phyloP scores from a whole-genome alignment of 305 asterid genomes.

The Fraxinus velutina region DNA sequence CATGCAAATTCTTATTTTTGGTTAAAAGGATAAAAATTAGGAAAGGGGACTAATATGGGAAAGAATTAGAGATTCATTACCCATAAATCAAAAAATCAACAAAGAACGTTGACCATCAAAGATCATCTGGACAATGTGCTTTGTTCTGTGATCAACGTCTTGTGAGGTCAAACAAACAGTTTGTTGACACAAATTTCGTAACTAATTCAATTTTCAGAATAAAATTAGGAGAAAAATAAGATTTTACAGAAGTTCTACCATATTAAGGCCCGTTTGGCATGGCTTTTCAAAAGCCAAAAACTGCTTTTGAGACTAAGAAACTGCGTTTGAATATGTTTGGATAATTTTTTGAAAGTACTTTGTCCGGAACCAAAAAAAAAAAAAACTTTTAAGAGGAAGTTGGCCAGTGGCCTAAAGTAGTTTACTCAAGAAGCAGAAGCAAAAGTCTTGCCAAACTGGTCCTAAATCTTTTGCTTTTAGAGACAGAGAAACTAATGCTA shows the following conservation, averaged over 20 bases:
- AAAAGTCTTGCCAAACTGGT: not conserved
- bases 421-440: not conserved
- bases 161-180: not conserved
- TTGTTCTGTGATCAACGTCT: not conserved
- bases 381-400: not conserved
- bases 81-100: not conserved
- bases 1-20: not conserved
- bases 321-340: not conserved
- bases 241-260: not conserved
- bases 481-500: not conserved
- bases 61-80: conserved; percentile 1
- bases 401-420: not conserved
- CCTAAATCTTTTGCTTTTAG: not conserved
- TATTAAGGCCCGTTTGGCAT: not conserved
- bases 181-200: not conserved
- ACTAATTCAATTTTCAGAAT: not conserved
- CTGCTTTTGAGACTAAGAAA: not conserved
- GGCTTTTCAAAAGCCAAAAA: not conserved
- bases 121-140: not conserved
- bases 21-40: not conserved
- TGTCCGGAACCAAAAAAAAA: not conserved
- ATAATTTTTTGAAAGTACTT: not conserved
- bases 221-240: not conserved
- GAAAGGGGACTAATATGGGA: not conserved
- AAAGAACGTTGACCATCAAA: not conserved